Evolutionary conservation across 116 monocot genomes (phyloP).

Genomic region (Iris pallida): DNA sequence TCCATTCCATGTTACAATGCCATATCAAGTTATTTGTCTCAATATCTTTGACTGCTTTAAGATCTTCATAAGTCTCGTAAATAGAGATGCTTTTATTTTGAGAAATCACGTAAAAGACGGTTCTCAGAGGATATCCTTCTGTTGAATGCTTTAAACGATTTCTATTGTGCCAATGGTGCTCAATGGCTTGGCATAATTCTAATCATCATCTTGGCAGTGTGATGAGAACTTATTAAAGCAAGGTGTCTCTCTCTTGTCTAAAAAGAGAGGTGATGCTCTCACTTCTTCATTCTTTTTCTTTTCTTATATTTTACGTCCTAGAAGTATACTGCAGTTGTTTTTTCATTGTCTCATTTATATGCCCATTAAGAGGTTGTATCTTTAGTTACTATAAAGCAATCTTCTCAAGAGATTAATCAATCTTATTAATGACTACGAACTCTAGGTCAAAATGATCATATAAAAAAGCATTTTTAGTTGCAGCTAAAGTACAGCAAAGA

Average conservation of each 20-base stretch:
- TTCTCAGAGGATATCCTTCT: no score
- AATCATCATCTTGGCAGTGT: no score
- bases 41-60: no score
- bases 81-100: no score
- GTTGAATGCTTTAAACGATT: no score
- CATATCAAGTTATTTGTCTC: no score
- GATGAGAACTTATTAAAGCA: background rate
- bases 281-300: background rate
- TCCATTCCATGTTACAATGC: no score
- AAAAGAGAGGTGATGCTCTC: background rate
- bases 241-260: background rate
- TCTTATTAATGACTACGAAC: background rate
- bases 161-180: no score
- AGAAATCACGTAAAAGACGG: no score
- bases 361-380: background rate
- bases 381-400: background rate
- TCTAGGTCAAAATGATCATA: background rate
- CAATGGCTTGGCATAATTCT: no score
- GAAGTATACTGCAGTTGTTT: no score
- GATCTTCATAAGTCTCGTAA: no score
- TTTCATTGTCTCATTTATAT: background rate
- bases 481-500: slow-evolving; percentile 6
- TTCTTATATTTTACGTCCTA: background rate
- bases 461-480: background rate
- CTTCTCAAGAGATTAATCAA: background rate